Percentiles rank a stretch among this genome's conserved stretches.
Conservation (phyloP, 2,329 filamentous ascomycete genomes). For the Aureobasidium sp. region DNA sequence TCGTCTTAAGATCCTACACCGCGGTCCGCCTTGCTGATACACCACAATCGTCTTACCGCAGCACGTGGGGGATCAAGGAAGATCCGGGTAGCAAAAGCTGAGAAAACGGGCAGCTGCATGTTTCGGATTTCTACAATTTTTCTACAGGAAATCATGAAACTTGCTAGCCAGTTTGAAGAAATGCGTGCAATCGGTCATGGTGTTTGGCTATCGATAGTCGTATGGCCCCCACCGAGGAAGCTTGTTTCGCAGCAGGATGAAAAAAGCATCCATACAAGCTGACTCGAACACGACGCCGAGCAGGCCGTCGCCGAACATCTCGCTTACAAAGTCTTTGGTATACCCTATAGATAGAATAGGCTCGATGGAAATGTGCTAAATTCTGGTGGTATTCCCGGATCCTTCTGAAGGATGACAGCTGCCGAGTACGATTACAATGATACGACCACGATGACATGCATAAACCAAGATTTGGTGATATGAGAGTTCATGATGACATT, state of each 20-base stretch:
- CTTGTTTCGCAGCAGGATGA: neutral
- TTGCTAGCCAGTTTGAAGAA: neutral
- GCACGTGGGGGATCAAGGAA: neutral
- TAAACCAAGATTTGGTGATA: neutral
- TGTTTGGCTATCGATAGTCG: neutral
- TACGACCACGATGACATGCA: neutral
- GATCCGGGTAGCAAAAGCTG: neutral
- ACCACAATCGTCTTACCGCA: neutral
- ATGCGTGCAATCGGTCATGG: neutral
- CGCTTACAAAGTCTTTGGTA: neutral
- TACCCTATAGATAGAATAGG: neutral
- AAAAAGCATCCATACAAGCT: neutral
- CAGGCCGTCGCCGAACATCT: neutral
- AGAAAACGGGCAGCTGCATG: neutral
- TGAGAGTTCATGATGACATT: conserved; percentile 8
- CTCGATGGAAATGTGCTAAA: neutral
- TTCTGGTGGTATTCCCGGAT: neutral
- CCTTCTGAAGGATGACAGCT: neutral
- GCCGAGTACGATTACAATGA: neutral
- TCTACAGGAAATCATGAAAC: neutral
- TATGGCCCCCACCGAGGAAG: neutral
- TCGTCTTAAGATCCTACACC: neutral
- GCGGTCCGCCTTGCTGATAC: neutral
- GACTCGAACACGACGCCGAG: neutral
- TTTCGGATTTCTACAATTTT: neutral